Base-by-base conservation (phyloP, 306 rosid species). In the Luffa acutangula region DNA sequence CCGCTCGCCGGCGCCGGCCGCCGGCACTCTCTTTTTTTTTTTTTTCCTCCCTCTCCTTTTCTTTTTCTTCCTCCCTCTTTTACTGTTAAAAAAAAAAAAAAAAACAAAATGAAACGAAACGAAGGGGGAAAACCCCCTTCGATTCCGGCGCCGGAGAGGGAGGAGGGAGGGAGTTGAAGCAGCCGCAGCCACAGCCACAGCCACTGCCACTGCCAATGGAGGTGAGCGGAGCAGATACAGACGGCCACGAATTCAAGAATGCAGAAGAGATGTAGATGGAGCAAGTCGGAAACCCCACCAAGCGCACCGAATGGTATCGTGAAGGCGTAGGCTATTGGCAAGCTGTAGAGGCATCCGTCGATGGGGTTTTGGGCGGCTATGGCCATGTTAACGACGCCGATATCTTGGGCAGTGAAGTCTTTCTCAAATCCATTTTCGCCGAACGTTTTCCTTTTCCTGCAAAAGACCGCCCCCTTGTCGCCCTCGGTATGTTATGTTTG, bases 191-290 rank as follows among this genome's bases (percentile, higher is more conserved):
- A n/a, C n/a, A n/a, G n/a, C 31, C 31, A 25, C 31, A 0, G 4
- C 4, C 60, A 8, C 2, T 2, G 18, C 2, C 73, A 8, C 39
- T 7, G 33, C 31, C 1, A 46, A 95, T 95, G 97, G 91, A 92
- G 64, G 56, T 76, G 78, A 87, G 81, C 49, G 98, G 98, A 75
- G 75, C 57, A 34, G 98, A 95, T 82, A 86, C 90, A 45, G 84
- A 86, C 31, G 98, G 98, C 80, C 90, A 93, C 21, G 79, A 89
- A 34, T 95, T 89, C 86, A 67, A 72, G 49, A 91, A 78, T 69
- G 91, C 96, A 56, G 91, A 86, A 36, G 97, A 92, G 82, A 95
- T 95, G 98, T 95, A 97, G 98, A 84, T 21, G 11, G 98, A 95
- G 76, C 89, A 92, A 51, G 84, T 83, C 39, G 97, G 98, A 18